phyloP scores from a whole-genome alignment of 2,329 filamentous ascomycete genomes.

The Colletotrichum tropicale region DNA sequence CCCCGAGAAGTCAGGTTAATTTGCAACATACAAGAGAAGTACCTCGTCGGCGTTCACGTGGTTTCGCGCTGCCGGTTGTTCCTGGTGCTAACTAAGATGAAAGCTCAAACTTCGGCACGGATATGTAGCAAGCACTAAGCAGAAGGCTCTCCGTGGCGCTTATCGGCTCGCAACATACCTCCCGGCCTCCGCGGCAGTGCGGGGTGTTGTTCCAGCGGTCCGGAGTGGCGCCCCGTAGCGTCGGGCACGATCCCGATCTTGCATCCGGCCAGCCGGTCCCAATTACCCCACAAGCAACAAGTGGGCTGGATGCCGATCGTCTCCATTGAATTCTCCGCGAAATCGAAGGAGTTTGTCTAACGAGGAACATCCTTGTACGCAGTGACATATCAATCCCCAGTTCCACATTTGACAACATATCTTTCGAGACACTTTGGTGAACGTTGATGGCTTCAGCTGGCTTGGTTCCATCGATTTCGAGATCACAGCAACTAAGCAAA shows the following conservation, averaged over 20 bases:
- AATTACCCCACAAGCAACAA: not conserved
- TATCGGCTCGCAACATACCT: not conserved
- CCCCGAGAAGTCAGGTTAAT: not conserved
- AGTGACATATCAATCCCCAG: not conserved
- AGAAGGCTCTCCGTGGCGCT: not conserved
- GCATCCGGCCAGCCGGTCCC: not conserved
- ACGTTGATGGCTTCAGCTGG: not conserved
- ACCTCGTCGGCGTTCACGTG: not conserved
- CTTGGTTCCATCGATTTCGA: not conserved
- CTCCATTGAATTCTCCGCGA: not conserved
- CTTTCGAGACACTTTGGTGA: not conserved
- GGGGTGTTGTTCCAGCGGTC: not conserved
- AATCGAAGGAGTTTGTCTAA: not conserved
- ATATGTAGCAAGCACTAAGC: not conserved
- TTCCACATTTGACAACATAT: not conserved
- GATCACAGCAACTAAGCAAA: not conserved
- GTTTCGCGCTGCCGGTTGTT: not conserved
- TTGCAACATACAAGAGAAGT: not conserved
- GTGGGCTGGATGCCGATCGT: not conserved
- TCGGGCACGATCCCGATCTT: not conserved
- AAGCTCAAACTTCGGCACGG: not conserved
- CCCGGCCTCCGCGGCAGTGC: not conserved
- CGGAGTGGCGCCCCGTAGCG: conserved; percentile 2
- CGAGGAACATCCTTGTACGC: not conserved
- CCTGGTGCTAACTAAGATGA: not conserved